Conservation (phyloP, 768 basidiomycete genomes). For the Suillus americanus region DNA sequence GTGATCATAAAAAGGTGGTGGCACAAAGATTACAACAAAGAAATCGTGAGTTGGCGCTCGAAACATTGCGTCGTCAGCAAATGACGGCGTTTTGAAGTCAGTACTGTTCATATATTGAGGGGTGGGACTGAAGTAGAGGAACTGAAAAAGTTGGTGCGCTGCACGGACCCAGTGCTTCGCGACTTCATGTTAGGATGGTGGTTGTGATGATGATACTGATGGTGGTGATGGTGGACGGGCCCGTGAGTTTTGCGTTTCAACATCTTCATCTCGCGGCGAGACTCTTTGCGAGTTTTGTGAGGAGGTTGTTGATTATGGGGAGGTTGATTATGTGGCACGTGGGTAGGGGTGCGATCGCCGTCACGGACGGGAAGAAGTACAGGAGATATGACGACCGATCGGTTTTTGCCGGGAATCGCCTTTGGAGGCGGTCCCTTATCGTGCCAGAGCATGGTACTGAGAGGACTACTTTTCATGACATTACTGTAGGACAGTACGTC, state of each 20-base stretch:
- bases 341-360: constrained; percentile 57
- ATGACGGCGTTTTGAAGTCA: not conserved
- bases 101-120: constrained; percentile 26
- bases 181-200: constrained; percentile 66
- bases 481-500: constrained; percentile 32
- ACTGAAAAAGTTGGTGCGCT: constrained; percentile 44
- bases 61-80: not conserved
- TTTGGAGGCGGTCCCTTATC: constrained; percentile 23
- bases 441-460: constrained; percentile 57
- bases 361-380: constrained; percentile 51
- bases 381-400: constrained; percentile 45
- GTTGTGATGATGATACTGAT: constrained; percentile 53
- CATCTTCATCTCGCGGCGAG: constrained; percentile 65
- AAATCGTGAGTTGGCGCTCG: not conserved
- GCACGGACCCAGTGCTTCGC: constrained; percentile 53
- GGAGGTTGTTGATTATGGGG: constrained; percentile 41
- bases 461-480: constrained; percentile 54
- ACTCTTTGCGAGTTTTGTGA: constrained; percentile 62
- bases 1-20: constrained; percentile 1
- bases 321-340: constrained; percentile 31
- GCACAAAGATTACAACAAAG: constrained; percentile 5
- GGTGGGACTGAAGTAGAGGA: constrained; percentile 29
- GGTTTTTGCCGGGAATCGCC: constrained; percentile 26
- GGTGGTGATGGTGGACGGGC: constrained; percentile 39
- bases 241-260: constrained; percentile 58